Evolutionary conservation across 176 grass and related monocot species (phyloP), one percentile per base, ranked within the genome.

Genomic region (Puya raimondii): DNA sequence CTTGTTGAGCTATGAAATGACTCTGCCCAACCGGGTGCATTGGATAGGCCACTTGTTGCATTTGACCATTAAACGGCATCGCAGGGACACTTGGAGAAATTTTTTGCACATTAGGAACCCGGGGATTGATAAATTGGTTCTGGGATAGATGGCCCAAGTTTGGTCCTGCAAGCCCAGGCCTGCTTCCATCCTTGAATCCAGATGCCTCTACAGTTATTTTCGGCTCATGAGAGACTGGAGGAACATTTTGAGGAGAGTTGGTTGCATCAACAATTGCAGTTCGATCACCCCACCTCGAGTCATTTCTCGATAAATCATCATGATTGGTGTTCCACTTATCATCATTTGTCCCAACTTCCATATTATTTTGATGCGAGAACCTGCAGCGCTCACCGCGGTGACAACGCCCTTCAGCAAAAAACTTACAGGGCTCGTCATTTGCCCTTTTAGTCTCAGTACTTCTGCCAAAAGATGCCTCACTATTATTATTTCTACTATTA

Each of bases 361-460:
- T 64, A 66, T 80, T 80, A 68, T 71, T 82, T 49, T 81, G 88
- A 48, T 99, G 95, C 50, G 84, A 85, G 78, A 91, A 99, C 49
- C 82, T 80, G 80, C 95, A 99, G 51, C 33, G 74, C 68, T 85
- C 66, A 65, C 87, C 95, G 80, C 85, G 84, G 18, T 76, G 80
- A 25, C 95, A 99, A 47, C 76, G 68, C 63, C 95, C 90, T 23
- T 91, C 76, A 81, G 85, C 80, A 78, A 99, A 99, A 86, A 86
- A 99, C 72, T 88, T 99, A 65, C 95, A 99, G 12, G 69, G 82
- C 15, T 83, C 75, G 27, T 88, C 91, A 81, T 82, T 82, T 67
- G 70, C 77, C 77, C 79, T 85, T 54, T 78, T 78, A 53, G 76
- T 58, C 27, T 90, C 94, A 61, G 20, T 71, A 66, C 83, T 85